Evolutionary conservation across 208 protist species (phyloP).

Genomic region (Trypanosomatidae sp.): DNA sequence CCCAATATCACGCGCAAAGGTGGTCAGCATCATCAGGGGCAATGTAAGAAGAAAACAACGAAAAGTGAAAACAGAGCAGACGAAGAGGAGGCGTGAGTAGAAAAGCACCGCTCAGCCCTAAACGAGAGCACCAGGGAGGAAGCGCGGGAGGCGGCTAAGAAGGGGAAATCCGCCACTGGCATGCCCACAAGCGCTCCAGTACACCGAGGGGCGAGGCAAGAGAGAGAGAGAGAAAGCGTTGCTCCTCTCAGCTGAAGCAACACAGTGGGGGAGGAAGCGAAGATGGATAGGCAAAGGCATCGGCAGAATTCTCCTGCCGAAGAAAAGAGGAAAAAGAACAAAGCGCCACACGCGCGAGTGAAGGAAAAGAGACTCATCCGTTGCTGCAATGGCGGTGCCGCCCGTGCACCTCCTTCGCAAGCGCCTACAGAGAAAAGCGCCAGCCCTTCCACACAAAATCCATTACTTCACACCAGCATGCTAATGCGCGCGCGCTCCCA

Average conservation of each 20-base stretch:
- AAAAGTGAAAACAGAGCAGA: not conserved
- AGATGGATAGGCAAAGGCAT: not conserved
- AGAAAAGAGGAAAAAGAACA: not conserved
- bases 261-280: not conserved
- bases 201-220: not conserved
- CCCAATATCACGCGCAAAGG: not conserved
- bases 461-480: not conserved
- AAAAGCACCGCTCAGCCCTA: not conserved
- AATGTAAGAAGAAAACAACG: not conserved
- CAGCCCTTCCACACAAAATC: not conserved
- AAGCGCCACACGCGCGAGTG: not conserved
- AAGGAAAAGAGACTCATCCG: not conserved
- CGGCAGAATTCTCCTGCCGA: not conserved
- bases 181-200: not conserved
- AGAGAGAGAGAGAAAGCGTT: not conserved
- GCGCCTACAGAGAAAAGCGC: not conserved
- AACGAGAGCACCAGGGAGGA: not conserved
- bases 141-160: not conserved
- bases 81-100: not conserved
- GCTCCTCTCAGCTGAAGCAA: not conserved
- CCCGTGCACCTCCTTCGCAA: not conserved
- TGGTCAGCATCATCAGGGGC: not conserved
- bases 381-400: not conserved
- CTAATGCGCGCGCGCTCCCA: not conserved
- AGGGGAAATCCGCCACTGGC: not conserved